Evolutionary conservation across 1,139 yeast species (phyloP).

Genomic region (Suhomyces choctaworum): DNA sequence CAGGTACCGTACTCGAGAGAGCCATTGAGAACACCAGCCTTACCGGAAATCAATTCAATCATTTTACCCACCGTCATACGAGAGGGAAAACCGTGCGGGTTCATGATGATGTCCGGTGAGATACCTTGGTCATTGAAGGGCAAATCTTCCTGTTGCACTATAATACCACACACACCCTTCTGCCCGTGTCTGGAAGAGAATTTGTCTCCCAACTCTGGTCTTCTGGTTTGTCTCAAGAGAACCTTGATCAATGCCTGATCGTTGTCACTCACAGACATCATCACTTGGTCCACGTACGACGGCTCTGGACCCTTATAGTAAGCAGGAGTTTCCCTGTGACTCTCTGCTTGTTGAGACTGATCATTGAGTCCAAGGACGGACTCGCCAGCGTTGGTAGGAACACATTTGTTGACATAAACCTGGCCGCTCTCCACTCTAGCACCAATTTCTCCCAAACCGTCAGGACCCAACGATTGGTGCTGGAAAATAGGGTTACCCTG

Average conservation of each 20-base stretch:
- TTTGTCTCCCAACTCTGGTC: conserved; percentile 98
- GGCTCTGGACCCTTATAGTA: conserved; percentile 94
- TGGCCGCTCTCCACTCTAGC: conserved; percentile 88
- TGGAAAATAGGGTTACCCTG: conserved; percentile 79
- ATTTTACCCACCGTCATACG: conserved; percentile 99
- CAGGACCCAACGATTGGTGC: conserved; percentile 85
- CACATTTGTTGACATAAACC: conserved; percentile 88
- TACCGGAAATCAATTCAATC: conserved; percentile 95
- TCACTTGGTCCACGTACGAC: conserved; percentile 91
- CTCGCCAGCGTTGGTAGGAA: conserved; percentile 85
- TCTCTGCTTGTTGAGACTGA: conserved; percentile 41
- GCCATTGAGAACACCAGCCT: conserved; percentile 96
- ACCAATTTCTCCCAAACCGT: conserved; percentile 97
- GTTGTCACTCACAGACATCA: conserved; percentile 94
- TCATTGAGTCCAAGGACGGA: conserved; percentile 53
- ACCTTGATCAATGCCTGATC: conserved; percentile 95
- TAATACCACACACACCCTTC: conserved; percentile 98
- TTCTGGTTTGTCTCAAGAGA: conserved; percentile 87
- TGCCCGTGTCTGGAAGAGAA: conserved; percentile 97
- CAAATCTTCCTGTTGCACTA: conserved; percentile 93
- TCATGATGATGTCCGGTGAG: conserved; percentile 94
- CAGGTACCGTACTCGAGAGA: conserved; percentile 94
- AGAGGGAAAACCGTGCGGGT: conserved; percentile 99
- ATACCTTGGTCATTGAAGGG: conserved; percentile 93
- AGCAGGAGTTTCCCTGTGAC: conserved; percentile 88